Percentiles rank a stretch among this genome's conserved stretches.
These are phyloP conservation scores for Ormosia emarginata DNA, from an alignment of 306 rosid genomes.

Conservation along the genomic window DNA sequence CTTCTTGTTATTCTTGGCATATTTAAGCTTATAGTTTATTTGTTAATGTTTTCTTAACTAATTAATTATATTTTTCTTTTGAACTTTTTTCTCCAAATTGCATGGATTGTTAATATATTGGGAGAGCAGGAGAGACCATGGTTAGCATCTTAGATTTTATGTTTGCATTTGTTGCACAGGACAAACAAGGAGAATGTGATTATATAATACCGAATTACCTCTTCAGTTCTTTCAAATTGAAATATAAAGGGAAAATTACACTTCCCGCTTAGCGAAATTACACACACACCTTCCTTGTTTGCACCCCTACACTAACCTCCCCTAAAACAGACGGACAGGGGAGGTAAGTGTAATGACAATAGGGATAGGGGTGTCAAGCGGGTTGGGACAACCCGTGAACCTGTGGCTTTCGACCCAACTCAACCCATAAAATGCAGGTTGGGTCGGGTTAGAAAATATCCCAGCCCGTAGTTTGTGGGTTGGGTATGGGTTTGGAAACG, in stretches of 20 bases:
- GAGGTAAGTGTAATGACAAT: too few relatives aligned
- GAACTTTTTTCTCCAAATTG: slow-evolving; percentile 9
- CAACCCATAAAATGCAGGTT: too few relatives aligned
- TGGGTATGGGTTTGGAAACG: too few relatives aligned
- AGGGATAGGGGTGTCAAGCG: too few relatives aligned
- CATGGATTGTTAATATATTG: not conserved
- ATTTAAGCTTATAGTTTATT: slow-evolving; percentile 5
- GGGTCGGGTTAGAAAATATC: too few relatives aligned
- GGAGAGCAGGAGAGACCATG: not conserved
- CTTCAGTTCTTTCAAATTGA: not conserved
- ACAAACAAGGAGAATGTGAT: not conserved
- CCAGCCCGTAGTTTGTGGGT: too few relatives aligned
- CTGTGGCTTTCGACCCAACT: too few relatives aligned
- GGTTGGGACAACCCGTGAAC: too few relatives aligned
- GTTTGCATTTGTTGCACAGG: not conserved
- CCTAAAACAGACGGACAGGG: too few relatives aligned
- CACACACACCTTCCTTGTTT: too few relatives aligned
- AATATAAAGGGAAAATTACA: not conserved
- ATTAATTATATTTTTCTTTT: not conserved
- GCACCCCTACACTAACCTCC: too few relatives aligned
- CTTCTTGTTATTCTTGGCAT: not conserved
- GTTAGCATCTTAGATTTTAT: not conserved
- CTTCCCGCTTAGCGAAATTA: too few relatives aligned
- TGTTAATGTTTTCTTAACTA: slow-evolving; percentile 1
- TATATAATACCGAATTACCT: not conserved